Base-by-base conservation (phyloP, 768 basidiomycete genomes). In the Arthromyces matolae region DNA sequence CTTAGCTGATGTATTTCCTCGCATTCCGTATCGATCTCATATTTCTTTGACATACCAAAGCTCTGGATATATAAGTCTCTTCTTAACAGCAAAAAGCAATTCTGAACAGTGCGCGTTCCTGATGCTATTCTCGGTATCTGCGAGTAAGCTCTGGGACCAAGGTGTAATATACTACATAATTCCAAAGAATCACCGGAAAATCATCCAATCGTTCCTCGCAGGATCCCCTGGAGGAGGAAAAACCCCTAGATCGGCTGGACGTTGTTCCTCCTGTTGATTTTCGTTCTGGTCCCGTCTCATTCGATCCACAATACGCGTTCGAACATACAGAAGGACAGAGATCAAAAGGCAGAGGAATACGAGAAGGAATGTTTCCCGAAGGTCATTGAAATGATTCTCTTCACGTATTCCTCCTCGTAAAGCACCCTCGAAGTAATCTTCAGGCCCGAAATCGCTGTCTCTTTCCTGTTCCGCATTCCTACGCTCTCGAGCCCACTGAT, bases 401-500 rank as follows among this genome's bases (percentile, higher is more conserved):
- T 80, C 83, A 12, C 81, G 76, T 41, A 77, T 68, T 4, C 78
- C 75, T 12, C 79, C 79, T 19, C 84, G 77, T 53, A 81, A 49
- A 4, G 80, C 77, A 3, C 73, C 85, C 23, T 90, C 88, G 55
- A 84, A 86, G 64, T 90, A 89, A 59, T 91, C 90, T 38, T 93
- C 91, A 0, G 88, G 83, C 7, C 83, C 84, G 53, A 83, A 83
- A 49, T 91, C 89, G 41, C 75, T 72, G 23, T 89, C 86, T 20
- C 81, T 78, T 23, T 87, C 87, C 46, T 77, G 77, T 51, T 88
- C 89, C 3, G 80, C 81, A 42, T 80, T 80, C 53, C 84, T 73
- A 36, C 84, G 78, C 8, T 88, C 84, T 48, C 83, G 73, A 22
- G 89, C 89, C 86, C 88, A 93, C 83, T 89, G 23, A n/a, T n/a